Base-by-base conservation (phyloP, 192 early-diverging fungal genomes). In the Haplosporangium gracile region DNA sequence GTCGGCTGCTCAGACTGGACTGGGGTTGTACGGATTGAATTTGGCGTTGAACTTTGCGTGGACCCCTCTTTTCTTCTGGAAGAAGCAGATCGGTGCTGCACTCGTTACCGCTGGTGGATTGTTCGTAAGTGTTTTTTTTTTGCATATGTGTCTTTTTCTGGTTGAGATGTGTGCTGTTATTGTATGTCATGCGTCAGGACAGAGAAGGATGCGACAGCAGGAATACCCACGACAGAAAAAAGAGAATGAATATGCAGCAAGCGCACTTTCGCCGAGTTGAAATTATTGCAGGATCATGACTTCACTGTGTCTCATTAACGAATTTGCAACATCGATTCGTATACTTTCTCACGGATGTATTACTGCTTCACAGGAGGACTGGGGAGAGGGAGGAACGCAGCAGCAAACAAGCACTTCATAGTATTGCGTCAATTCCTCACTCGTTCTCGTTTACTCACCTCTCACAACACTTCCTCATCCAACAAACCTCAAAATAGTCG, bases 41-140 rank as follows among this genome's bases (percentile, higher is more conserved):
- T 49, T 86, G 84, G 29, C 57, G 4, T 51, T 86, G 70, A 86
- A 77, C 84, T 86, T 81, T 78, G 78, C 84, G 3, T 86, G 84
- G 84, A 75, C 79, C 6, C 84, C 83, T 43, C 11, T 86, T 29
- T 74, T 80, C 57, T 86, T 80, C 40, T 86, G 78, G 77, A 55
- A 85, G 16, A 47, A 68, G n/a, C 42, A 76, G 77, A 80, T 80
- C 51, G 83, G 77, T 68, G 77, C 82, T 40, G 82, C 73, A 0
- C 75, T 84, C 20, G 55, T 76, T 47, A 79, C 77, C 43, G 82
- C 82, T 20, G 77, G 82, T 29, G 77, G 77, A 72, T 53, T 84
- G 53, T 79, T 78, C 38, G 82, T 84, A 84, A 79, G 82, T 79
- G 15, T 8, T 38, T 42, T 40, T 18, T 72, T 42, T 72, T 68